Percentiles rank a stretch among this genome's conserved stretches.
Evolutionary conservation across 371 early-diverging fungal genomes (phyloP).

Genomic region (Lichtheimia corymbifera): DNA sequence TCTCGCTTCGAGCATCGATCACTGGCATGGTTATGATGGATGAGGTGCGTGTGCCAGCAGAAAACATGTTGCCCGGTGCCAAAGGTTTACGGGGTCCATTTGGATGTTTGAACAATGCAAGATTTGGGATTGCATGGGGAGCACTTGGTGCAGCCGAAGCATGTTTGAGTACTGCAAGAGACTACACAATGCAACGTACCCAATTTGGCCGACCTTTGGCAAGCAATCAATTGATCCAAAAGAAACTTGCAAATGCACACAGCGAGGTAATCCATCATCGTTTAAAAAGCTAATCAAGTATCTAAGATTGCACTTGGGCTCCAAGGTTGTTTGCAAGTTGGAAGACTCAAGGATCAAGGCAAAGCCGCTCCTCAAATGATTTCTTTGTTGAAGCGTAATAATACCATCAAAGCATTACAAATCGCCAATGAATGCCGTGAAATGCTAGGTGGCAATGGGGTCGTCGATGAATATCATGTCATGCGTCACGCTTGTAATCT

Average conservation of each 20-base stretch:
- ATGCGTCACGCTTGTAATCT: constrained; percentile 94
- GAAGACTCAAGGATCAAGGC: constrained; percentile 89
- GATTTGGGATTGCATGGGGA: constrained; percentile 98
- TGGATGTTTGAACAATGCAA: constrained; percentile 96
- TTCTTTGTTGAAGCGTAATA: constrained; percentile 95
- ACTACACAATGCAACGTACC: constrained; percentile 86
- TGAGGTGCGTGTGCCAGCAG: constrained; percentile 88
- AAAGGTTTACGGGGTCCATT: constrained; percentile 95
- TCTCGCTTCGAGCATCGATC: constrained; percentile 92
- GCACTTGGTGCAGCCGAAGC: constrained; percentile 95
- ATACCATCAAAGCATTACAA: constrained; percentile 89
- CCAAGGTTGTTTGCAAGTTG: constrained; percentile 90
- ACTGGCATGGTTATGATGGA: constrained; percentile 99
- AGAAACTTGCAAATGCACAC: constrained; percentile 94
- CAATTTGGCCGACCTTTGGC: constrained; percentile 94
- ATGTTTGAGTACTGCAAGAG: constrained; percentile 85
- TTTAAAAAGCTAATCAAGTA: neutral
- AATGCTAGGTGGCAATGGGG: constrained; percentile 92
- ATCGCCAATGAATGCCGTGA: constrained; percentile 92
- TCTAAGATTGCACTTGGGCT: constrained; percentile 81
- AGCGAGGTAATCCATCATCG: constrained; percentile 65
- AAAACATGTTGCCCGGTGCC: constrained; percentile 87
- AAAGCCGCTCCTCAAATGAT: constrained; percentile 95
- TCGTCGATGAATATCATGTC: constrained; percentile 96
- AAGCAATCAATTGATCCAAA: constrained; percentile 92